phyloP scores from a whole-genome alignment of 2,329 filamentous ascomycete species.

The Ophiostoma quercus region DNA sequence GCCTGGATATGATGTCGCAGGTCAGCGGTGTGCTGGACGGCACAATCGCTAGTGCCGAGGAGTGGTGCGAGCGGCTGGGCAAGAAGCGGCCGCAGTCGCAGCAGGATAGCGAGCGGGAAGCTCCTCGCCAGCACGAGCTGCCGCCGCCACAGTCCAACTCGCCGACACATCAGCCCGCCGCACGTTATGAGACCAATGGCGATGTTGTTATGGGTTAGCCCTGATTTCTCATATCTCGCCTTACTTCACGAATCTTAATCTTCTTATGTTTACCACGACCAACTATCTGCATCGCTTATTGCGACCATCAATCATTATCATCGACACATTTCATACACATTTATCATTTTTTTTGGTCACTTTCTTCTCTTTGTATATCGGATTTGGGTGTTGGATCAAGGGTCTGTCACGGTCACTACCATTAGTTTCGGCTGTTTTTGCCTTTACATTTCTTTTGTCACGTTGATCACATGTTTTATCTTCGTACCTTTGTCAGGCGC shows the following conservation, averaged over 20 bases:
- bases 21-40: slow-evolving; percentile 83
- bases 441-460: not conserved
- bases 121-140: not conserved
- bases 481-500: not conserved
- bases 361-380: not conserved
- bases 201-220: not conserved
- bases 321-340: not conserved
- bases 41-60: slow-evolving; percentile 83
- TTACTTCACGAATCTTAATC: not conserved
- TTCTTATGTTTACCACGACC: not conserved
- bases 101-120: slow-evolving; percentile 1
- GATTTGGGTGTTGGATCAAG: not conserved
- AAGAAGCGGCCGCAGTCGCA: slow-evolving; percentile 35
- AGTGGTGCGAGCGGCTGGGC: slow-evolving; percentile 79
- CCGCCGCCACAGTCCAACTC: not conserved
- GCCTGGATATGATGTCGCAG: slow-evolving; percentile 89
- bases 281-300: not conserved
- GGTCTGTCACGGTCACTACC: not conserved
- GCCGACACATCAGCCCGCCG: not conserved
- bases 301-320: not conserved
- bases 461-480: too few relatives aligned
- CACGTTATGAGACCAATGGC: not conserved
- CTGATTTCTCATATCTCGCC: not conserved
- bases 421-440: not conserved
- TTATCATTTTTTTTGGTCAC: not conserved